phyloP scores from a whole-genome alignment of 495 filamentous ascomycete species.

The Oleoguttula mirabilis region DNA sequence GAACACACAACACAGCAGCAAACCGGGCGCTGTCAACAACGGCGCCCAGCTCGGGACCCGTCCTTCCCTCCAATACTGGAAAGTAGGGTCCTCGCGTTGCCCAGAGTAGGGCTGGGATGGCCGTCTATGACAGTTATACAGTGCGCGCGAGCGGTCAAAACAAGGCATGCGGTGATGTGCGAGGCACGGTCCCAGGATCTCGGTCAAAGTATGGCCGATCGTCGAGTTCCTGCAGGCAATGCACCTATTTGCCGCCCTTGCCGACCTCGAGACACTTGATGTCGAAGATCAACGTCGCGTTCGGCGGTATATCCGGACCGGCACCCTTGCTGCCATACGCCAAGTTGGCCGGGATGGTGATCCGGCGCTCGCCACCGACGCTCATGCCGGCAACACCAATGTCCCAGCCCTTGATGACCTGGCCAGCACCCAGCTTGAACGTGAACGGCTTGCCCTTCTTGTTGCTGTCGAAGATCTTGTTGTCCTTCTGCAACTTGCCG shows the following conservation, averaged over 20 bases:
- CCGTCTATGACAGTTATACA: not conserved
- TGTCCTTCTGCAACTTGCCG: slow-evolving; percentile 72
- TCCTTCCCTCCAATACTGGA: slow-evolving; percentile 21
- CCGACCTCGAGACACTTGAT: slow-evolving; percentile 71
- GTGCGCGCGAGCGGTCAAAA: not conserved
- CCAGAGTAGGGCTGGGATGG: not conserved
- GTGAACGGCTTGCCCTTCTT: slow-evolving; percentile 94
- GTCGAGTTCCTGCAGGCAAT: not conserved
- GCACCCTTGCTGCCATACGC: slow-evolving; percentile 74
- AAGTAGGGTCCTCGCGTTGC: slow-evolving; percentile 10
- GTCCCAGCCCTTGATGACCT: slow-evolving; percentile 99
- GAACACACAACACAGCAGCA: not conserved
- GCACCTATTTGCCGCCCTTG: slow-evolving; percentile 21
- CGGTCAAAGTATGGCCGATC: not conserved
- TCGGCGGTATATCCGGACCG: slow-evolving; percentile 66
- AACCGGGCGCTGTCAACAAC: not conserved
- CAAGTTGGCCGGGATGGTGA: slow-evolving; percentile 71
- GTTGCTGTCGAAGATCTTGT: slow-evolving; percentile 92
- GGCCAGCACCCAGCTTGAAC: slow-evolving; percentile 84
- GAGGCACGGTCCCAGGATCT: not conserved
- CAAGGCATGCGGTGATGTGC: not conserved
- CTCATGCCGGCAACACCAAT: slow-evolving; percentile 86
- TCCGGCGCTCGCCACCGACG: slow-evolving; percentile 80
- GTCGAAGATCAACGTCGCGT: slow-evolving; percentile 86
- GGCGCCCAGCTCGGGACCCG: slow-evolving; percentile 10